Evolutionary conservation across 1,139 yeast species (phyloP), one percentile per base, ranked within the genome.

Genomic region (Pichia sp.): DNA sequence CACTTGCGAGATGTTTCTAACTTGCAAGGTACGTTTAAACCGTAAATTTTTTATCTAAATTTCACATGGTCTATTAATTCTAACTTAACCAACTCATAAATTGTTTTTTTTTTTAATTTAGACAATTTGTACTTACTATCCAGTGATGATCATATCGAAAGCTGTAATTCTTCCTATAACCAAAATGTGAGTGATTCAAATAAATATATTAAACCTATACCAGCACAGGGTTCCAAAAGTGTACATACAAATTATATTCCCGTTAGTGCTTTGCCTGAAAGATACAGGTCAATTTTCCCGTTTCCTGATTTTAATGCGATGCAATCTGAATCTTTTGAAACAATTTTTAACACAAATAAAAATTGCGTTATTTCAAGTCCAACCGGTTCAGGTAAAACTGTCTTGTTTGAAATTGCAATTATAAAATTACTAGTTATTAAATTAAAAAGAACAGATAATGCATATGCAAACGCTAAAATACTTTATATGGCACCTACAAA

Each of bases 331-430:
- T 65, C 73, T 2, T 73, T 70, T 46, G 43, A 58, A 1, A 26
- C 44, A 1, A 47, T 74, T 3, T 74, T 64, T 49, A 50, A 61
- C 3, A 38, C 54, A 2, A 51, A 58, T n/a, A 48, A 58, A 16
- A 75, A 72, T 46, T 67, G 72, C 46, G 71, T 75, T 1, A 59
- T 75, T 13, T 66, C 75, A 30, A 63, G 79, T 3, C 80, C 80
- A 0, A 72, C 80, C 0, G 80, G 80, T 0, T 72, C 79, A 1
- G 80, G 80, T 0, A 76, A 75, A 50, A 74, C 80, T 0, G 78
- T 68, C 0, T 51, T 75, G 4, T 74, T 73, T 50, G 80, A 76
- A 51, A 50, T 76, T 29, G 76, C 79, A 0, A 70, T 75, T 1
- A 48, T 73, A n/a, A 55, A 65, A 18, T 47, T 65, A 18, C 43